Base-by-base conservation (phyloP, 805 yeast genomes). In the Vanderwaltozyma yarrowii region DNA sequence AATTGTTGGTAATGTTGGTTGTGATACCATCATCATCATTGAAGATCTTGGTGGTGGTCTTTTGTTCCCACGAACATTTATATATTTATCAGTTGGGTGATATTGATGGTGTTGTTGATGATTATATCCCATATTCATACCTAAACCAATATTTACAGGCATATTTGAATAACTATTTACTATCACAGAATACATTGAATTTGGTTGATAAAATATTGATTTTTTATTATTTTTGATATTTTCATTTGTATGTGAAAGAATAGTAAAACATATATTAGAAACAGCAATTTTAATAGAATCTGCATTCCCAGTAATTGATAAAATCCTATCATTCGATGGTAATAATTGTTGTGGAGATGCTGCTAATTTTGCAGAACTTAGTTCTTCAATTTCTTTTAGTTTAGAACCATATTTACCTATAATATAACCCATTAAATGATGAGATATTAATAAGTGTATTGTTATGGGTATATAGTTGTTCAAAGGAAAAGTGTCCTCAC, bases 221-320 rank as follows among this genome's bases (percentile, higher is more conserved):
- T 32, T 21, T 32, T 24, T 33, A 21, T 23, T 29, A 21, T 20
- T 21, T 16, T 17, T 36, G n/a, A 24, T 16, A 12, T 14, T 25
- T 3, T 30, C 31, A 16, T 29, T 21, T 9, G 15, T 30, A 16
- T 30, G 28, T 10, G 32, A 8, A 15, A 36, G 32, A 15, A 79
- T 67, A 3, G 82, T 79, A 56, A 78, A 81, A 1, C 82, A 77
- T 39, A 82, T 69, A 54, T 79, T 80, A 58, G 79, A 83, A 0
- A 78, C 67, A 9, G 95, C 95, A 47, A 84, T 82, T 53, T 83
- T 94, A 30, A 86, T 73, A 2, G 95, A 87, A 61, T 85, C 94
- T 1, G 87, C 86, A 12, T 82, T 89, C 6, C 95, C 95, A 5
- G 71, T 65, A 7, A 85, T 71, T 18, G 76, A 68, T 34, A 86